Percentiles rank a stretch among this genome's conserved stretches.
phyloP scores from a whole-genome alignment of 2,329 filamentous ascomycete species.

The Trichoderma sp. region DNA sequence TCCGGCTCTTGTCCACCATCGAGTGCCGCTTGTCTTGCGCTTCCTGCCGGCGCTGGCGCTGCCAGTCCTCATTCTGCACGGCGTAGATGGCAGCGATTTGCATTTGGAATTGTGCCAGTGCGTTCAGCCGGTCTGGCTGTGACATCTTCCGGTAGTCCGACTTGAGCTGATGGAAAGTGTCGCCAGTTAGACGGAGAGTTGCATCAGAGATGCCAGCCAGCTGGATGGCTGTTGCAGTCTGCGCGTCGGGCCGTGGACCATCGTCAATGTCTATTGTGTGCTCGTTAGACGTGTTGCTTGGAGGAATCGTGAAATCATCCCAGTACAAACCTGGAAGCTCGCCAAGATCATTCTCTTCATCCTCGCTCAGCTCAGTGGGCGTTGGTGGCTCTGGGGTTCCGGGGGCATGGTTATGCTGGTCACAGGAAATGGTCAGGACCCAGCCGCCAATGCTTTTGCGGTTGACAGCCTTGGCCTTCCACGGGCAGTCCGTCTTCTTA shows the following conservation, averaged over 20 bases:
- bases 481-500: conserved; percentile 51
- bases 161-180: conserved; percentile 50
- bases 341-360: conserved; percentile 38
- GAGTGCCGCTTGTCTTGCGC: conserved; percentile 44
- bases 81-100: conserved; percentile 50
- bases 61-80: conserved; percentile 49
- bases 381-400: conserved; percentile 49
- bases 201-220: conserved; percentile 46
- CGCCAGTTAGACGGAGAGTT: conserved; percentile 46
- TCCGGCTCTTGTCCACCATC: conserved; percentile 43
- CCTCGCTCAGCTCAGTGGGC: conserved; percentile 40
- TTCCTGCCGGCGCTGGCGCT: conserved; percentile 45
- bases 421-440: conserved; percentile 49
- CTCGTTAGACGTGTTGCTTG: neutral
- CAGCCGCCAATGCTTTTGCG: conserved; percentile 49
- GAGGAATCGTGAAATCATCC: neutral
- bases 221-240: conserved; percentile 44
- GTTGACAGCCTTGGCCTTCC: conserved; percentile 51
- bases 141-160: conserved; percentile 49
- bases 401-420: conserved; percentile 50
- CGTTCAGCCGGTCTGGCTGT: conserved; percentile 44
- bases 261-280: conserved; percentile 31
- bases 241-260: conserved; percentile 41
- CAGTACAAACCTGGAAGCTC: conserved; percentile 28
- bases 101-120: conserved; percentile 46